Evolutionary conservation across 148 eudicot genomes (phyloP).

Genomic region (Arctostaphylos glauca): DNA sequence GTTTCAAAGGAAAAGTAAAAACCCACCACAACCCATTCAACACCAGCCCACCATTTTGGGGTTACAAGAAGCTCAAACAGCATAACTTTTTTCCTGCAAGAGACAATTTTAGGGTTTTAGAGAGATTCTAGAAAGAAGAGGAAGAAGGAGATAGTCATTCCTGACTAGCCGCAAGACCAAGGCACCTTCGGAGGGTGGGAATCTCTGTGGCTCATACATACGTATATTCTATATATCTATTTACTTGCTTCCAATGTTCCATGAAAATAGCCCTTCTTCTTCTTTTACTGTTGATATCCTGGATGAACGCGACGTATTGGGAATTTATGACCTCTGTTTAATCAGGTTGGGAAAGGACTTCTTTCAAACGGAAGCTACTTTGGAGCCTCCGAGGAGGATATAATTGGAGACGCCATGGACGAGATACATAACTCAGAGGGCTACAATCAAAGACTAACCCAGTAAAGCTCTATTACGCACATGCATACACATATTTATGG

Average conservation of each 20-base stretch:
- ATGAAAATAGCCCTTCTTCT: neutral
- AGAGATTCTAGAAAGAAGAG: no score
- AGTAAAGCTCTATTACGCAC: slow-evolving; percentile 7
- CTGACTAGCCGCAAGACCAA: no score
- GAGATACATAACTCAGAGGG: neutral
- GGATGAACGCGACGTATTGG: neutral
- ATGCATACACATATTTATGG: neutral
- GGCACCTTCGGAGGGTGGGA: no score
- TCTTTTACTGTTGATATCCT: neutral
- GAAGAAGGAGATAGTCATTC: no score
- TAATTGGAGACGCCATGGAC: slow-evolving; percentile 8
- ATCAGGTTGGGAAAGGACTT: neutral
- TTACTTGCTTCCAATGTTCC: neutral
- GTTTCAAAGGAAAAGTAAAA: no score
- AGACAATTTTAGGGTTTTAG: no score
- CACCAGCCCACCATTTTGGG: no score
- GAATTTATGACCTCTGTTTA: neutral
- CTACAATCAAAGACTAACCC: neutral
- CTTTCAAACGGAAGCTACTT: neutral
- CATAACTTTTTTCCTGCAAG: no score
- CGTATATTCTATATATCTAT: no score
- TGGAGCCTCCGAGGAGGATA: neutral
- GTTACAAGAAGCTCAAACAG: no score
- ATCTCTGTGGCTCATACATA: no score
- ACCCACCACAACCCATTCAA: no score